Base-by-base conservation (phyloP, 2,329 filamentous ascomycete genomes). In the Myrmaecium sp. region DNA sequence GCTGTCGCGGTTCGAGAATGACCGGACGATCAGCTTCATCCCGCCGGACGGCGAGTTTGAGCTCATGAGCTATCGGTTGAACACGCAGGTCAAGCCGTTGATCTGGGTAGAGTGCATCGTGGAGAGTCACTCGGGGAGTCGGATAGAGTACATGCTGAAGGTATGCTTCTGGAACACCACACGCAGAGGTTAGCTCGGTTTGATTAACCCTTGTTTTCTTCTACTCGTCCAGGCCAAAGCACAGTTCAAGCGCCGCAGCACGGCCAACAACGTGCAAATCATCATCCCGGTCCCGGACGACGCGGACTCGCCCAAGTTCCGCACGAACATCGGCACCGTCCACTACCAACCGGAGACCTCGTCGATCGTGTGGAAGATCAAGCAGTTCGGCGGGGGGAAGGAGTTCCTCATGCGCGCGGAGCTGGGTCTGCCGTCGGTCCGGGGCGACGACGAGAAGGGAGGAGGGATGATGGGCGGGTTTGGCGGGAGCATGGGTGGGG, bases 21-120 rank as follows among this genome's bases (percentile, higher is more conserved):
- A 98, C 60, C 68, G 89, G 33, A 98, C 89, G 19, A 98, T 98
- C 57, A 93, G 82, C 49, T 98, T 98, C 54, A 95, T 98, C 41
- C 89, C 89, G 2, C 89, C 89, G 7, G 89, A 98, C 48, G 89
- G 89, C 49, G 89, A 98, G 52, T 98, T 98, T 48, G 89, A 98
- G 60, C 70, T 98, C 42, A 98, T 98, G 89, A 93, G 82, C 39
- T 98, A 98, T 60, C 84, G 89, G 4, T 63, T 98, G 40, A 98
- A 98, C 58, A 98, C 89, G 11, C 84, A 94, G 52, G 89, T 98
- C 40, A 98, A 98, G 59, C 89, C 89, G 6, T 60, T 98, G 34
- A 94, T 98, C 44, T 98, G 89, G 89, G 89, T 98, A 11, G 89
- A 98, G 54, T 95, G 86, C 49, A 74, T 94, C 20, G 84, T 98